phyloP scores from a whole-genome alignment of 768 basidiomycete genomes.

The Russula brevipes region DNA sequence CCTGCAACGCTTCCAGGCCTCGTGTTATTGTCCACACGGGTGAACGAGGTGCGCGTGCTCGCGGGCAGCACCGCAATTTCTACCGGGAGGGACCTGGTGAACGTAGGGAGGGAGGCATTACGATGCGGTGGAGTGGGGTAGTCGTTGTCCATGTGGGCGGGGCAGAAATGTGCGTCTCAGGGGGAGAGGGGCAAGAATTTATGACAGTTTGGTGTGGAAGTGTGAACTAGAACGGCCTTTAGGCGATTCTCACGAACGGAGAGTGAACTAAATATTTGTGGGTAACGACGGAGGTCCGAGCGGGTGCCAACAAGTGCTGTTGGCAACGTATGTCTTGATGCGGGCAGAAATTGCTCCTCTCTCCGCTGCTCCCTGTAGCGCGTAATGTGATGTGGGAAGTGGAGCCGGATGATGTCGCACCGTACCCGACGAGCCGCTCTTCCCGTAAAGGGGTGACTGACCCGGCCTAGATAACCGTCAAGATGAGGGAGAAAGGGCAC shows the following conservation, averaged over 20 bases:
- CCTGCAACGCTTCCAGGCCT: constrained; percentile 27
- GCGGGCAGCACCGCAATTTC: constrained; percentile 34
- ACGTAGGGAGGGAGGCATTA: constrained; percentile 20
- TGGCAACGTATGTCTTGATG: not conserved
- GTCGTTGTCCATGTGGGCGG: constrained; percentile 7
- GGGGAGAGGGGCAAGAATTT: no score
- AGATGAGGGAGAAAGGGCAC: no score
- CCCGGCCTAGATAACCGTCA: no score
- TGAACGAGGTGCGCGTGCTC: constrained; percentile 50
- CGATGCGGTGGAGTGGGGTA: constrained; percentile 6
- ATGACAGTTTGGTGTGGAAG: no score
- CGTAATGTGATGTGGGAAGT: not conserved
- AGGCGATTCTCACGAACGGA: constrained; percentile 10
- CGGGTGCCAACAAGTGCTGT: not conserved
- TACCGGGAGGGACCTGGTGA: constrained; percentile 11
- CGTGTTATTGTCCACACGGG: constrained; percentile 39
- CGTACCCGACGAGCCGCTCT: no score
- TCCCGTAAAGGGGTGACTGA: no score
- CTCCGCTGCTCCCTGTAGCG: not conserved
- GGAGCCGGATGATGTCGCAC: constrained; percentile 1
- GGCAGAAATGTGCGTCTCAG: no score
- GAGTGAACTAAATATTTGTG: not conserved
- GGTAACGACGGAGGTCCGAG: not conserved
- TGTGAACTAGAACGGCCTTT: not conserved
- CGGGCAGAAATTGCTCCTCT: no score